phyloP scores from a whole-genome alignment of 2,329 filamentous ascomycete genomes.

The Monosporascus sp. region DNA sequence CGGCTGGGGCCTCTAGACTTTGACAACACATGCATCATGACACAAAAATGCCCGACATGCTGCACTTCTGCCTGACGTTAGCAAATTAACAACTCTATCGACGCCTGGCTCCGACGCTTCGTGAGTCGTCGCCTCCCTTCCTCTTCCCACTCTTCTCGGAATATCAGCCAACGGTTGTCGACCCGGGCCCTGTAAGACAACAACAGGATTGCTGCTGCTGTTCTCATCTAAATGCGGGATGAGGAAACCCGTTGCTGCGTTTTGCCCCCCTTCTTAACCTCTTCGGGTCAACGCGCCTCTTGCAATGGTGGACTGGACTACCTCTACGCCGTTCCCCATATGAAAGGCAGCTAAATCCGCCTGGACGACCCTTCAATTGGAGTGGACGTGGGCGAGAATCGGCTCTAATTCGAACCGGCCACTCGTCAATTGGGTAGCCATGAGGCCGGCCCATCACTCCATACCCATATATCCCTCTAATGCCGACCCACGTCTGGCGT shows the following conservation, averaged over 20 bases:
- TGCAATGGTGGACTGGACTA: conserved; percentile 12
- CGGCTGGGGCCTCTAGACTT: conserved; percentile 22
- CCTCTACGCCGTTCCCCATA: conserved; percentile 9
- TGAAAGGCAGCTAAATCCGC: conserved; percentile 10
- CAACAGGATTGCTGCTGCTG: conserved; percentile 4
- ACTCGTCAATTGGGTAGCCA: neutral
- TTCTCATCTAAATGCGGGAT: conserved; percentile 8
- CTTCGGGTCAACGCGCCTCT: conserved; percentile 35
- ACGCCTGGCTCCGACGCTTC: conserved; percentile 20
- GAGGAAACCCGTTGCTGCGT: conserved; percentile 22
- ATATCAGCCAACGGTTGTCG: conserved; percentile 15
- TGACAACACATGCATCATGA: conserved; percentile 48
- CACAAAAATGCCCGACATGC: conserved; percentile 35
- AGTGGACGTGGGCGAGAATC: conserved; percentile 2
- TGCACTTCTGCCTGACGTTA: conserved; percentile 43
- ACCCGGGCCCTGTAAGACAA: neutral
- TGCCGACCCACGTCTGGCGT: neutral
- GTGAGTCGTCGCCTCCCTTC: conserved; percentile 14
- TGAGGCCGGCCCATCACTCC: neutral
- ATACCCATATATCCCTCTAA: neutral
- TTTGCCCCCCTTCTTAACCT: conserved; percentile 20
- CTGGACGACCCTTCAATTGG: conserved; percentile 9
- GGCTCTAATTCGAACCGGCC: neutral
- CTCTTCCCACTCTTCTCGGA: conserved; percentile 7
- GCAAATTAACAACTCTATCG: conserved; percentile 19